Evolutionary conservation across 805 yeast genomes (phyloP).

Genomic region (Starmera caribaea): DNA sequence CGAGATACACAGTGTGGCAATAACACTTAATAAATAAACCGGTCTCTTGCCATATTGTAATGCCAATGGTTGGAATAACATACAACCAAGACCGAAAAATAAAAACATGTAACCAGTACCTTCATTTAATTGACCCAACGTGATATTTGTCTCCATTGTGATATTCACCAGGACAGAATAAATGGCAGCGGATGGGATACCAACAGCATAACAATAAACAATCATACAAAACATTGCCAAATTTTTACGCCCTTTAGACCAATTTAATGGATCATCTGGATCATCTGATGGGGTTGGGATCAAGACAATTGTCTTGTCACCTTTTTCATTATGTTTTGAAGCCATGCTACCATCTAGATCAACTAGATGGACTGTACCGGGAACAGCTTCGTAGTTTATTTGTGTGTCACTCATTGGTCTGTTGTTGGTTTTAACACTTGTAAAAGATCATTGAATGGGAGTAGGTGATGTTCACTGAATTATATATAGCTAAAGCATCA

Average conservation of each 20-base stretch:
- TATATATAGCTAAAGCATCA: too few relatives aligned
- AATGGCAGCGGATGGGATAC: slow-evolving; percentile 37
- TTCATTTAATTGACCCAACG: slow-evolving; percentile 31
- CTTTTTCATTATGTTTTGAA: slow-evolving; percentile 21
- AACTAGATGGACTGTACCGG: slow-evolving; percentile 43
- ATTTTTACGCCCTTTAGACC: slow-evolving; percentile 42
- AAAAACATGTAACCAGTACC: slow-evolving; percentile 42
- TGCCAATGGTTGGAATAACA: slow-evolving; percentile 41
- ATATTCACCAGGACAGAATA: slow-evolving; percentile 32
- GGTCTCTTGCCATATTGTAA: slow-evolving; percentile 39
- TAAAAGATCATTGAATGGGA: too few relatives aligned
- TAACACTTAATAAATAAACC: slow-evolving; percentile 27
- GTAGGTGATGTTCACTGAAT: too few relatives aligned
- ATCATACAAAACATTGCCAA: slow-evolving; percentile 34
- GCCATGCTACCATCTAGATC: slow-evolving; percentile 28
- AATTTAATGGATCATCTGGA: slow-evolving; percentile 62
- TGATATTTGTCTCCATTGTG: slow-evolving; percentile 23
- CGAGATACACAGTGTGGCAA: slow-evolving; percentile 28
- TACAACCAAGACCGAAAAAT: slow-evolving; percentile 41
- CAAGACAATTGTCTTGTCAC: slow-evolving; percentile 33
- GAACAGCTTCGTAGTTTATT: slow-evolving; percentile 29
- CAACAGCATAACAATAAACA: slow-evolving; percentile 34
- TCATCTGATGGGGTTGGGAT: slow-evolving; percentile 60
- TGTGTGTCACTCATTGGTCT: background rate
- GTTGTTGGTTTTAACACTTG: too few relatives aligned